Evolutionary conservation across 2,329 filamentous ascomycete species (phyloP).

Genomic region (Monosporascus sp.): DNA sequence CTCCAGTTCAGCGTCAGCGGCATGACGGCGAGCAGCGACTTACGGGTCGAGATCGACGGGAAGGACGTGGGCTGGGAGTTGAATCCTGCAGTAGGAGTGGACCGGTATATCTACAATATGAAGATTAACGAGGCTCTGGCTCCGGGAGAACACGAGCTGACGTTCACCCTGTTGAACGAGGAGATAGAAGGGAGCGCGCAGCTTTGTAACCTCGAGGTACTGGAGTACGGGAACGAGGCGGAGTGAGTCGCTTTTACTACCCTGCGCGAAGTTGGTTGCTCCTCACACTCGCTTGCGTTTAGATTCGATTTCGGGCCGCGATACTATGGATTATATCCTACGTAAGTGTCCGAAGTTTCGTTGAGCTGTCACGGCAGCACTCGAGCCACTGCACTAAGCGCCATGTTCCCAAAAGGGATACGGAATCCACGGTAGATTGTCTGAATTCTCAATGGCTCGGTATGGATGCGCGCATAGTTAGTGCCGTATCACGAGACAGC

Average conservation of each 20-base stretch:
- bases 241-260: slow-evolving; percentile 11
- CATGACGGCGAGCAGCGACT: slow-evolving; percentile 19
- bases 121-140: slow-evolving; percentile 16
- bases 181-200: slow-evolving; percentile 22
- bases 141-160: slow-evolving; percentile 20
- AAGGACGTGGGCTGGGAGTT: slow-evolving; percentile 24
- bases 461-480: no score
- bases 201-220: slow-evolving; percentile 23
- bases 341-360: slow-evolving; percentile 10
- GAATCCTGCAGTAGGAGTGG: slow-evolving; percentile 19
- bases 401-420: no score
- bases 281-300: slow-evolving; percentile 1
- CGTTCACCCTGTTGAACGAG: slow-evolving; percentile 19
- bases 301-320: slow-evolving; percentile 17
- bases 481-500: neutral
- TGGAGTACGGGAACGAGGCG: slow-evolving; percentile 20
- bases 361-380: neutral
- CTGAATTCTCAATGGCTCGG: no score
- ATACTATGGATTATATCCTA: slow-evolving; percentile 23
- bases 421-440: no score
- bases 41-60: slow-evolving; percentile 23
- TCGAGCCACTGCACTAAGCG: no score
- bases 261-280: neutral
- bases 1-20: slow-evolving; percentile 26
- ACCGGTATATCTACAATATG: slow-evolving; percentile 26